phyloP scores from a whole-genome alignment of 1,284 basidiomycete species.

The Blastosporella zonata region DNA sequence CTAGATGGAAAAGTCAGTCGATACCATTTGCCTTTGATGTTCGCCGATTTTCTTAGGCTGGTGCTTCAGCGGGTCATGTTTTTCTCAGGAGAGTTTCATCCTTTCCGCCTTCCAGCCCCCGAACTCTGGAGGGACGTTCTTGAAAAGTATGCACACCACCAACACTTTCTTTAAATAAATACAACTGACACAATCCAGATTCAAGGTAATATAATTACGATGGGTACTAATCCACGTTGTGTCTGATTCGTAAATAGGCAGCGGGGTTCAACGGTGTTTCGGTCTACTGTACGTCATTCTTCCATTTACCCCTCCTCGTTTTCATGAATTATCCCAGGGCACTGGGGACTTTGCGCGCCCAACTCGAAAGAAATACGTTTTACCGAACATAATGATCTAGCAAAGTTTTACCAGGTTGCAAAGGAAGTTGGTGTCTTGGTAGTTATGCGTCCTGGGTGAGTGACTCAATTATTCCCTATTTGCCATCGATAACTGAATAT shows the following conservation, averaged over 20 bases:
- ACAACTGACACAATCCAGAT: slow-evolving; percentile 19
- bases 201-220: slow-evolving; percentile 23
- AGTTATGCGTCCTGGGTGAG: slow-evolving; percentile 42
- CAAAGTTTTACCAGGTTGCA: slow-evolving; percentile 37
- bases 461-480: not conserved
- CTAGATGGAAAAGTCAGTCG: slow-evolving; percentile 37
- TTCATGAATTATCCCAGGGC: slow-evolving; percentile 24
- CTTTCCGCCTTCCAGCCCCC: slow-evolving; percentile 46
- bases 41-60: not conserved
- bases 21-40: not conserved
- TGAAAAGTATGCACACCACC: slow-evolving; percentile 26
- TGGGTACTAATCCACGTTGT: not conserved
- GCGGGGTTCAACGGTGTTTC: slow-evolving; percentile 48
- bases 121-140: slow-evolving; percentile 48
- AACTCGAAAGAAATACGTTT: slow-evolving; percentile 29
- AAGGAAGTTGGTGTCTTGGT: slow-evolving; percentile 46
- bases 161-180: not conserved
- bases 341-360: slow-evolving; percentile 44
- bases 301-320: not conserved
- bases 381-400: slow-evolving; percentile 35
- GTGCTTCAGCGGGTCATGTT: slow-evolving; percentile 34
- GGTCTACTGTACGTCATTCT: slow-evolving; percentile 32
- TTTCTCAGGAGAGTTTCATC: slow-evolving; percentile 41
- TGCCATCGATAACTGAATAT: not conserved
- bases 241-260: slow-evolving; percentile 26